Conservation (phyloP, 169 alveolate species). For the Plasmodium relictum region DNA sequence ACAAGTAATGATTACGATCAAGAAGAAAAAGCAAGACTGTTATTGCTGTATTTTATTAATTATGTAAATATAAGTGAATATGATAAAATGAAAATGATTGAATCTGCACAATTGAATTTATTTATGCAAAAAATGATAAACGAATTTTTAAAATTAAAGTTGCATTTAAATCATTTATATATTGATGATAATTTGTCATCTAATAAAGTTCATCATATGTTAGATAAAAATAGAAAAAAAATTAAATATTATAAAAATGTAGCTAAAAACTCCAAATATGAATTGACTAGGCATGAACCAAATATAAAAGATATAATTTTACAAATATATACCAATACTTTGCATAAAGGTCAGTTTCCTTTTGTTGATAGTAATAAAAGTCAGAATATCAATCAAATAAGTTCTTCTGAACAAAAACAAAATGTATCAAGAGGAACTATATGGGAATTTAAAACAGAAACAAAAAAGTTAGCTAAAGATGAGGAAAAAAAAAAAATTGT, state of each 20-base stretch:
- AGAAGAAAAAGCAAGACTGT: constrained; percentile 65
- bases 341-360: constrained; percentile 56
- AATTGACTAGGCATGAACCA: constrained; percentile 66
- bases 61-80: constrained; percentile 23
- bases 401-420: constrained; percentile 16
- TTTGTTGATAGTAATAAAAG: background rate
- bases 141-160: constrained; percentile 20
- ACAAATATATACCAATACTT: constrained; percentile 33
- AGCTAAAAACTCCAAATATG: constrained; percentile 48
- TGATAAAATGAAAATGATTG: constrained; percentile 53
- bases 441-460: constrained; percentile 36
- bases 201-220: background rate
- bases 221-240: constrained; percentile 49
- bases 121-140: constrained; percentile 76
- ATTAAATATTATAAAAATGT: constrained; percentile 37
- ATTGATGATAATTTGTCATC: constrained; percentile 14
- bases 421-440: constrained; percentile 53
- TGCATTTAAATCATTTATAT: background rate
- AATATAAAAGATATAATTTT: constrained; percentile 61
- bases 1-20: constrained; percentile 43
- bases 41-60: constrained; percentile 30
- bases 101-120: constrained; percentile 80
- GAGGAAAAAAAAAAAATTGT: constrained; percentile 76
- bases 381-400: background rate
- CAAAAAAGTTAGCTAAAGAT: constrained; percentile 16